Percentiles rank a stretch among this genome's conserved stretches.
Conservation (phyloP, 805 yeast species). For the Nakazawaea ishiwadae region DNA sequence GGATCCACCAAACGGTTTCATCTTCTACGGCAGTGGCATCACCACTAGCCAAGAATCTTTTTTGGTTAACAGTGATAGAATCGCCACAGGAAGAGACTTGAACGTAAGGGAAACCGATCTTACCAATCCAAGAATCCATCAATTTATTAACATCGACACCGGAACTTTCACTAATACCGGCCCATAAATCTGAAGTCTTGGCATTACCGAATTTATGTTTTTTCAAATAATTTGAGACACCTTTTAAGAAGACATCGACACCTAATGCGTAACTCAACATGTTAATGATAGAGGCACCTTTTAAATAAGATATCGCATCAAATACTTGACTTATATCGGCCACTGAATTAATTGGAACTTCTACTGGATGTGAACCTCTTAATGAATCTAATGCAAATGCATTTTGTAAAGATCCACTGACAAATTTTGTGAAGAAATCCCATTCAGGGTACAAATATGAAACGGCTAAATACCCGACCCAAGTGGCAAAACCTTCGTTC, state of each 20-base stretch:
- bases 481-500: slow-evolving; percentile 88
- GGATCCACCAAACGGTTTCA: slow-evolving; percentile 55
- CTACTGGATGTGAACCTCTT: slow-evolving; percentile 71
- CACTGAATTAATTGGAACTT: slow-evolving; percentile 76
- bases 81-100: slow-evolving; percentile 34
- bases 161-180: slow-evolving; percentile 55
- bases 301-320: slow-evolving; percentile 75
- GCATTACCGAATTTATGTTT: slow-evolving; percentile 66
- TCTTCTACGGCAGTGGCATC: slow-evolving; percentile 58
- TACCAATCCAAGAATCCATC: slow-evolving; percentile 66
- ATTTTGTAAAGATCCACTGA: slow-evolving; percentile 44
- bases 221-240: slow-evolving; percentile 66
- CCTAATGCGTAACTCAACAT: slow-evolving; percentile 76
- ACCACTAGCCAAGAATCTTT: slow-evolving; percentile 60
- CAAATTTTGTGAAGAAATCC: slow-evolving; percentile 63
- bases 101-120: slow-evolving; percentile 70
- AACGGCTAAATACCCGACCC: slow-evolving; percentile 71
- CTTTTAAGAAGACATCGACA: slow-evolving; percentile 61
- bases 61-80: slow-evolving; percentile 42
- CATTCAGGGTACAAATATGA: slow-evolving; percentile 73
- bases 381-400: slow-evolving; percentile 54
- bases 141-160: slow-evolving; percentile 54
- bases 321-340: slow-evolving; percentile 78
- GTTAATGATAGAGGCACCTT: slow-evolving; percentile 74
- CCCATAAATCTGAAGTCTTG: slow-evolving; percentile 70